Evolutionary conservation across 805 yeast species (phyloP), one percentile per base, ranked within the genome.

Genomic region (Monosporozyma unispora): DNA sequence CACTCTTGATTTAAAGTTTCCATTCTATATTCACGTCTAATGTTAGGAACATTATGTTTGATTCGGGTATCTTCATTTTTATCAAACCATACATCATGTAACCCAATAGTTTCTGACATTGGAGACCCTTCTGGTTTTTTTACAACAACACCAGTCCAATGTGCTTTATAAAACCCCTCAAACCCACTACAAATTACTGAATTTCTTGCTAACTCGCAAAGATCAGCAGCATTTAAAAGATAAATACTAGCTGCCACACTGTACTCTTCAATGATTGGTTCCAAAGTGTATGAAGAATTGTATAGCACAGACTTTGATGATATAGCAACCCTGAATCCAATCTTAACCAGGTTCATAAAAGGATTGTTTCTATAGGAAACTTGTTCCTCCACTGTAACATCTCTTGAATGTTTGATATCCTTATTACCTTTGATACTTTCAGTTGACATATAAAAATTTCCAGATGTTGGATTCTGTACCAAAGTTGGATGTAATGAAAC

Each of bases 161-260:
- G 68, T 4, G 62, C 57, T 46, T 62, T 62, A 44, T 64, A 64
- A 51, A 58, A 64, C 1, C 68, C 67, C 23, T 62, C 66, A 47
- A 54, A 63, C 0, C 63, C 62, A 40, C 66, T 59, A 31, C 58
- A 53, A 1, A 61, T 38, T 2, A 62, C 65, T 39, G 67, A 61
- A 27, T 56, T 63, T 25, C 67, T 54, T 0, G 66, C 53, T 8
- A 64, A 47, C 48, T 64, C 69, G 43, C 67, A 64, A 16, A 64
- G 44, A 49, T 64, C 69, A 4, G 67, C 66, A 1, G 67, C 64
- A 44, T 57, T 61, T 21, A 64, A 47, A 12, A 62, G 44, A 46
- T 63, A 59, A n/a, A 64, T 64, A 47, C 67, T 63, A 1, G 69
- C 69, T 4, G 69, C 69, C 11, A 64, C 67, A 48, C 69, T 63